Percentiles rank a stretch among this genome's conserved stretches.
phyloP scores from a whole-genome alignment of 164 flowering plant species.

The Dillenia suffruticosa region DNA sequence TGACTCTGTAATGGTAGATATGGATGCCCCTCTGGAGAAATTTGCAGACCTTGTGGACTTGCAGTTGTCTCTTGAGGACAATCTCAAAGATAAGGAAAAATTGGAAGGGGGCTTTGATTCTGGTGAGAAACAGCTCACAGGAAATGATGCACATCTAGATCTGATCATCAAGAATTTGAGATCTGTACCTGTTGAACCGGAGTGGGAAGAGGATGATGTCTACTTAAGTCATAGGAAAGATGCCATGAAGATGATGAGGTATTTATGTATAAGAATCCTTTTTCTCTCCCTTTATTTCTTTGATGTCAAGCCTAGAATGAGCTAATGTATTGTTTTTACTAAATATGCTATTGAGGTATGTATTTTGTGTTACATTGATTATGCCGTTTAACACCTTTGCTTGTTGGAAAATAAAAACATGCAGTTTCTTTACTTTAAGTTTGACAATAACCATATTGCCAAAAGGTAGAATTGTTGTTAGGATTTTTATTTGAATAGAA shows the following conservation, averaged over 20 bases:
- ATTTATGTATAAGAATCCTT: constrained; percentile 6
- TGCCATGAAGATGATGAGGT: constrained; percentile 78
- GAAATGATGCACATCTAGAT: constrained; percentile 15
- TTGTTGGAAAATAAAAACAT: too few species aligned
- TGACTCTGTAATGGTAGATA: neutral
- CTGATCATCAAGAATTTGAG: constrained; percentile 16
- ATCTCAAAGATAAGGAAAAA: constrained; percentile 8
- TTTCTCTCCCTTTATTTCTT: too few species aligned
- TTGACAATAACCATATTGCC: too few species aligned
- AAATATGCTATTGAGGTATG: too few species aligned
- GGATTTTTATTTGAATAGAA: too few species aligned
- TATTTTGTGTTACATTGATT: too few species aligned
- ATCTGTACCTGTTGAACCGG: constrained; percentile 65
- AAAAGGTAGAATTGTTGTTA: too few species aligned
- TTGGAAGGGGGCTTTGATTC: constrained; percentile 5
- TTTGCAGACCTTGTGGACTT: constrained; percentile 9
- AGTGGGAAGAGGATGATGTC: constrained; percentile 88
- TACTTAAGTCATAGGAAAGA: constrained; percentile 76
- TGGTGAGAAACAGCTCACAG: constrained; percentile 7
- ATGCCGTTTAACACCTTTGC: too few species aligned
- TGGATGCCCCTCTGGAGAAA: constrained; percentile 5
- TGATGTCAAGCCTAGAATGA: too few species aligned
- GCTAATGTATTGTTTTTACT: too few species aligned
- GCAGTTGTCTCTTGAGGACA: constrained; percentile 8
- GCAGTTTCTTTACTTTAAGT: too few species aligned